Evolutionary conservation across 2,329 filamentous ascomycete species (phyloP).

Genomic region (Amauroascus niger): DNA sequence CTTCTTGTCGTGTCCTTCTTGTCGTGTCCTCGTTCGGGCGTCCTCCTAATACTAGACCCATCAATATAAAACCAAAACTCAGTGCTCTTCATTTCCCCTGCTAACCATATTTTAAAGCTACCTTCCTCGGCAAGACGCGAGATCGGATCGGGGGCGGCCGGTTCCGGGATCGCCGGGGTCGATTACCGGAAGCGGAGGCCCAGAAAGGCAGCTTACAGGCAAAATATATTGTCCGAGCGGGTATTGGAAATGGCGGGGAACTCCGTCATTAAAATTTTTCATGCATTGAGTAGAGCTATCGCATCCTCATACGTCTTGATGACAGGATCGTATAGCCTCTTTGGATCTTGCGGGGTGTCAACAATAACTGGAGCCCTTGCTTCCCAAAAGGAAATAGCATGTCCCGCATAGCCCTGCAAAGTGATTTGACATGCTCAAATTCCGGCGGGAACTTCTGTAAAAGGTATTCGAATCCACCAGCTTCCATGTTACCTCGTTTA

Average conservation of each 20-base stretch:
- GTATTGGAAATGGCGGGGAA: too few relatives aligned
- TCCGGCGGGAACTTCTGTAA: background rate
- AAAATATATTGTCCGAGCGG: too few relatives aligned
- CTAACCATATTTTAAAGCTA: background rate
- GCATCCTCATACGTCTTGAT: background rate
- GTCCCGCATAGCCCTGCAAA: background rate
- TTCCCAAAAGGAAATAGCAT: background rate
- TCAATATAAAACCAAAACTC: constrained; percentile 5
- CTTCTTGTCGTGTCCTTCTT: too few relatives aligned
- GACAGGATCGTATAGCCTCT: background rate
- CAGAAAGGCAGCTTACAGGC: too few relatives aligned
- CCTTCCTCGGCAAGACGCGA: too few relatives aligned
- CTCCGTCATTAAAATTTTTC: too few relatives aligned
- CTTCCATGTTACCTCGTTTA: background rate
- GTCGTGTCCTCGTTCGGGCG: too few relatives aligned
- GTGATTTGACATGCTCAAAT: background rate
- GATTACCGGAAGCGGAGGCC: too few relatives aligned
- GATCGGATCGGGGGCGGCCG: too few relatives aligned
- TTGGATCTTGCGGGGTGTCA: background rate
- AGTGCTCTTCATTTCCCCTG: background rate
- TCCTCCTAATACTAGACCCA: background rate
- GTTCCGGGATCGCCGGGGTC: too few relatives aligned
- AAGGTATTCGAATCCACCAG: background rate
- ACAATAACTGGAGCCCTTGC: background rate
- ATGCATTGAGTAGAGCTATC: too few relatives aligned